Evolutionary conservation across 495 filamentous ascomycete genomes (phyloP).

Genomic region (Xylaria grammica): DNA sequence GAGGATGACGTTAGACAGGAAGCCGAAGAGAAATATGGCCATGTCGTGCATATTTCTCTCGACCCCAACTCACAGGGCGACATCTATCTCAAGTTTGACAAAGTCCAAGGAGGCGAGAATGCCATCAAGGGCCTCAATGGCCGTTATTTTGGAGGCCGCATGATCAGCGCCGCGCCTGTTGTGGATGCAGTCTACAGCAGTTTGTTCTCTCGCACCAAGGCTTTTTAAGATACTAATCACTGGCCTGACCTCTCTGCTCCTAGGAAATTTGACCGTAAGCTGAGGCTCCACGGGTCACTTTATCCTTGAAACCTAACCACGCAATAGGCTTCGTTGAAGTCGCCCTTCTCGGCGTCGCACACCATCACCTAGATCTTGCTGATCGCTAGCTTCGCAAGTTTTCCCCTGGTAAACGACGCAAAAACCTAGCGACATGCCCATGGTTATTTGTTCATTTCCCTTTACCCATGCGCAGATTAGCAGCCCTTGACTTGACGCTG

Average conservation of each 20-base stretch:
- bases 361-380: constrained; percentile 10
- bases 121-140: constrained; percentile 98
- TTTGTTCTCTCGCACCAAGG: constrained; percentile 88
- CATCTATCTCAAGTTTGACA: constrained; percentile 97
- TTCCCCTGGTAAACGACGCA: constrained; percentile 10
- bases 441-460: constrained; percentile 21
- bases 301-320: not conserved
- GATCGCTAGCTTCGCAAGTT: not conserved
- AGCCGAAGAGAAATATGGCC: constrained; percentile 95
- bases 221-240: constrained; percentile 64
- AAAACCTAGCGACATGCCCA: constrained; percentile 14
- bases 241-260: constrained; percentile 42
- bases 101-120: constrained; percentile 91
- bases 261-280: constrained; percentile 45
- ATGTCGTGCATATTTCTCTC: constrained; percentile 95
- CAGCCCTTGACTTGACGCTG: constrained; percentile 25
- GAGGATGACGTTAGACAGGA: constrained; percentile 93
- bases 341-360: constrained; percentile 13
- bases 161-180: constrained; percentile 92
- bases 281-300: constrained; percentile 4
- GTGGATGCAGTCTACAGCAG: constrained; percentile 98
- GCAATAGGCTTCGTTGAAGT: constrained; percentile 11
- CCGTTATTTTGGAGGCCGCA: constrained; percentile 87
- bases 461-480: constrained; percentile 22
- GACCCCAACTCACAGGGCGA: constrained; percentile 94